Evolutionary conservation across 352 stramenopile genomes (phyloP).

Genomic region (Thraustotheca clavata): DNA sequence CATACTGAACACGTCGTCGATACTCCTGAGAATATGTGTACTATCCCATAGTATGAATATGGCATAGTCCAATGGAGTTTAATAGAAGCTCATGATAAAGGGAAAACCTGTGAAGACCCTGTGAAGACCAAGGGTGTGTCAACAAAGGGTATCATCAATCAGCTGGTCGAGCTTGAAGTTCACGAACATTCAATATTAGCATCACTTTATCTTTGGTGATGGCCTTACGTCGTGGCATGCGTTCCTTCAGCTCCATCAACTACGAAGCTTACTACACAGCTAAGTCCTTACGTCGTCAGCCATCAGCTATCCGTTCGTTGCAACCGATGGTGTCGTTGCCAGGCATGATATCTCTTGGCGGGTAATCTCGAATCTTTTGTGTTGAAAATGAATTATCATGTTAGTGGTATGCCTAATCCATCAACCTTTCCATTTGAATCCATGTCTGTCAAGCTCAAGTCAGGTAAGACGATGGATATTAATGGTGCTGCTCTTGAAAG

Average conservation of each 20-base stretch:
- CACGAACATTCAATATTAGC: constrained; percentile 2
- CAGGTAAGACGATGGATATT: constrained; percentile 23
- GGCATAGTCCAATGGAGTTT: no score
- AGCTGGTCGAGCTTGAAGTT: constrained; percentile 14
- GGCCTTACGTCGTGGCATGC: background rate
- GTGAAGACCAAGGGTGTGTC: no score
- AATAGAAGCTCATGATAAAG: no score
- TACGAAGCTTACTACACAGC: constrained; percentile 17
- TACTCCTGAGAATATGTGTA: no score
- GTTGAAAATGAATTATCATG: background rate
- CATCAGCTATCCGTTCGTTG: constrained; percentile 34
- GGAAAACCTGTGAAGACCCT: no score
- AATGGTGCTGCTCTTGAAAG: constrained; percentile 21
- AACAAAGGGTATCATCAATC: no score
- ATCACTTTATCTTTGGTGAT: background rate
- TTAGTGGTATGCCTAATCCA: constrained; percentile 40
- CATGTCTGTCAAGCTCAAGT: constrained; percentile 23
- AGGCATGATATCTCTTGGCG: constrained; percentile 43
- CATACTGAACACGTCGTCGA: no score
- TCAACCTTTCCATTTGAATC: constrained; percentile 35
- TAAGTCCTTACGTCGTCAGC: constrained; percentile 21
- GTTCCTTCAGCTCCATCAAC: background rate
- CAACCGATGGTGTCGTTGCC: constrained; percentile 28
- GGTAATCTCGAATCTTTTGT: constrained; percentile 16
- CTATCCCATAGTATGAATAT: no score